These are phyloP conservation scores for Coprinopsis sp. DNA, from an alignment of 768 basidiomycete genomes.

Conservation along the genomic window DNA sequence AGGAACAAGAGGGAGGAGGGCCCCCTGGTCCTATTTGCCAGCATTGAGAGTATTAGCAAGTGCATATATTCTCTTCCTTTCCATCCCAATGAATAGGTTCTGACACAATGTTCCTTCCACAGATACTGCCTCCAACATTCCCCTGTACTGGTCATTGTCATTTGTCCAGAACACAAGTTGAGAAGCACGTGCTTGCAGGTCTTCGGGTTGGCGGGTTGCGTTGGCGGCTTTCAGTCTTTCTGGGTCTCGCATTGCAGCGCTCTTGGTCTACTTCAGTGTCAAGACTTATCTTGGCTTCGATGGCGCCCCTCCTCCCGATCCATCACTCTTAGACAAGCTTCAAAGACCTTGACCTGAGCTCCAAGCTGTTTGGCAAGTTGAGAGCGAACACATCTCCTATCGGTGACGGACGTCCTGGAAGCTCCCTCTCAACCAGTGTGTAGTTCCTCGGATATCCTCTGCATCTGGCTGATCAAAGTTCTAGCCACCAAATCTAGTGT, in stretches of 20 bases:
- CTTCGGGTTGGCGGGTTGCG: no score
- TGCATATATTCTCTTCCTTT: no score
- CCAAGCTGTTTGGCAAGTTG: slow-evolving; percentile 43
- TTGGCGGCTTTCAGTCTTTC: no score
- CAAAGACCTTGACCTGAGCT: no score
- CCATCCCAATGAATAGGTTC: no score
- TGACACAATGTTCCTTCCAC: no score
- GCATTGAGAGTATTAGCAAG: slow-evolving; percentile 52
- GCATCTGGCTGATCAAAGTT: background rate
- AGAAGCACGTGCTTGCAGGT: no score
- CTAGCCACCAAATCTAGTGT: slow-evolving; percentile 32
- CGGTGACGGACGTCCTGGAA: slow-evolving; percentile 28
- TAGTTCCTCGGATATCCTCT: slow-evolving; percentile 4
- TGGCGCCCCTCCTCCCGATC: no score
- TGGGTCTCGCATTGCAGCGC: no score
- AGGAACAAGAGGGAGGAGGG: slow-evolving; percentile 72
- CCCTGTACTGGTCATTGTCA: slow-evolving; percentile 94
- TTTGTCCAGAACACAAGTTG: slow-evolving; percentile 84
- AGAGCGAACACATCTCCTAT: slow-evolving; percentile 15
- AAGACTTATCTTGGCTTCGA: no score
- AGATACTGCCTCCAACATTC: slow-evolving; percentile 87
- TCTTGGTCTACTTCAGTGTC: no score
- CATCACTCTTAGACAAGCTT: no score
- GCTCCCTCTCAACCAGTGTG: slow-evolving; percentile 32
- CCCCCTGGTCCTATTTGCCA: slow-evolving; percentile 26